Base-by-base conservation (phyloP, 2,329 filamentous ascomycete genomes). In the Juglanconis oblonga region DNA sequence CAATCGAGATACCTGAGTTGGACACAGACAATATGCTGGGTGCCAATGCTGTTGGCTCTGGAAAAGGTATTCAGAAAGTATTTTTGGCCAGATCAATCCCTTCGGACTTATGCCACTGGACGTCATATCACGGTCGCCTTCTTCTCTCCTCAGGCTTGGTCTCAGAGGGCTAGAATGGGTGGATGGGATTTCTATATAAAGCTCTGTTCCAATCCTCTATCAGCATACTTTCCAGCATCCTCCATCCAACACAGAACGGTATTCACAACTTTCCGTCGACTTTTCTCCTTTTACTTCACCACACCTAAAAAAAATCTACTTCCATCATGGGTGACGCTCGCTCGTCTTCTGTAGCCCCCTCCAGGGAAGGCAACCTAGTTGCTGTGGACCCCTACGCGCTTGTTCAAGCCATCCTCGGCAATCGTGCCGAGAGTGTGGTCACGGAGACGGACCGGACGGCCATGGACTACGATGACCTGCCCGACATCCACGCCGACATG, bases 351-450 rank as follows among this genome's bases (percentile, higher is more conserved):
- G 38, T 58, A 11, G 62, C 57, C 24, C 38, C 58, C 13, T 50
- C 53, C 5, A 54, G 52, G 49, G 56, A 58, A 31, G 38, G 31
- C 5, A 70, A 72, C 5, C 57, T 62, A 55, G 55, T 64, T 42
- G 58, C 68, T 56, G 69, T 74, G 38, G 73, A 75, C 64, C 69
- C 71, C 9, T 73, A 72, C 50, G 72, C 72, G 35, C 69, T 77
- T 8, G 71, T 76, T 1, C 73, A 76, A 64, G 74, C 73, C 44
- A 68, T 77, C 51, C 72, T 75, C 2, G 74, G 72, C 24, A 70
- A 68, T 42, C 73, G 69, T 58, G 67, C 72, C 32, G 65, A 64
- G 58, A 64, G 57, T 13, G 52, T 67, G 10, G 29, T 68, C 36
- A 64, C 68, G 11, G 59, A 60, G 7, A 64, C 67, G 8, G 67